Evolutionary conservation across 805 yeast genomes (phyloP).

Genomic region (Metschnikowia santaceciliae): DNA sequence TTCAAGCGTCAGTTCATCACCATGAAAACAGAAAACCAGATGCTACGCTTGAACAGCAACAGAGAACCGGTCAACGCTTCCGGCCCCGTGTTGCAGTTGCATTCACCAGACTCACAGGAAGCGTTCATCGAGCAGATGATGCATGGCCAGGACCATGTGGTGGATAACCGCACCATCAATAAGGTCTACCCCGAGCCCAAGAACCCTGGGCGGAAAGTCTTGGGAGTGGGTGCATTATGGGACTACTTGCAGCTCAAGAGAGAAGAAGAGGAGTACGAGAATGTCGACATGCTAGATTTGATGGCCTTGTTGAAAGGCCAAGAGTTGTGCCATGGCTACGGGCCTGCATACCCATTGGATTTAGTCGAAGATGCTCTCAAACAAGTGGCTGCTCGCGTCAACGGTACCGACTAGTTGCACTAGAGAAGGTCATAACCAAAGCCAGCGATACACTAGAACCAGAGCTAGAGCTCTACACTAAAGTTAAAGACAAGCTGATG

Average conservation of each 20-base stretch:
- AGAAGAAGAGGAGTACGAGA: slow-evolving; percentile 42
- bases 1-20: slow-evolving; percentile 52
- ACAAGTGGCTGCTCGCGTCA: slow-evolving; percentile 6
- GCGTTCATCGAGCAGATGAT: slow-evolving; percentile 32
- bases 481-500: too few relatives aligned
- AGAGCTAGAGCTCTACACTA: too few relatives aligned
- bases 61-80: background rate
- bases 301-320: slow-evolving; percentile 59
- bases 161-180: slow-evolving; percentile 18
- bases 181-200: slow-evolving; percentile 35
- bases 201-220: slow-evolving; percentile 43
- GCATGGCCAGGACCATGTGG: slow-evolving; percentile 21
- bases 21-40: slow-evolving; percentile 59
- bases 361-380: slow-evolving; percentile 32
- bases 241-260: slow-evolving; percentile 56
- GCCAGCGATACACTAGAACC: too few relatives aligned
- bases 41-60: slow-evolving; percentile 32
- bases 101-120: slow-evolving; percentile 33
- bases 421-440: too few relatives aligned
- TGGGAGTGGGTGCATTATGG: slow-evolving; percentile 81
- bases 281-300: slow-evolving; percentile 54
- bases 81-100: slow-evolving; percentile 18
- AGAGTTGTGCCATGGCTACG: slow-evolving; percentile 77
- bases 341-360: slow-evolving; percentile 58
- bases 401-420: background rate